Base-by-base conservation (phyloP, 2,329 filamentous ascomycete genomes). In the Triangularia verruculosa region DNA sequence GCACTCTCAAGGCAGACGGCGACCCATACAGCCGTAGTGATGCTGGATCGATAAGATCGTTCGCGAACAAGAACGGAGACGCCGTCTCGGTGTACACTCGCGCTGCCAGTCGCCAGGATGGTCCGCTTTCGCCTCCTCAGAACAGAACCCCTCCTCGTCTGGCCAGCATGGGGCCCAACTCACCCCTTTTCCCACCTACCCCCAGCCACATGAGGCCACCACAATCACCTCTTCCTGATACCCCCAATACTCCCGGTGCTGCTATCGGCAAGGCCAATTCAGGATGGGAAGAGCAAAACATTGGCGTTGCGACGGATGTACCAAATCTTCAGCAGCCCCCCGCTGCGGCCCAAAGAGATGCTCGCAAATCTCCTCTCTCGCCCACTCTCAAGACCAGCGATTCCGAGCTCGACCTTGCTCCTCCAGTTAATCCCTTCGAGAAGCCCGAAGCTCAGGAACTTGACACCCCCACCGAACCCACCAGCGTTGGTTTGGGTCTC, bases 21-120 rank as follows among this genome's bases (percentile, higher is more conserved):
- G 94, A 97, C 75, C 94, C 93, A 34, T 98, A 97, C 77, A 87
- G 92, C 58, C 82, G 83, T 1, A 85, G 82, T 69, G 86, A 89
- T 63, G 78, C 77, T 59, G 81, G 76, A 15, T 89, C 86, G 11
- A 73, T 87, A 66, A 80, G 82, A 58, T 87, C 86, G 6, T 78
- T 81, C 69, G 77, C 68, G 5, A 74, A 73, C 72, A 72, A 72
- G 28, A 73, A 75, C 64, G 57, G 57, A 28, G 78, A 81, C 39
- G 71, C 74, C n/a, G 78, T 80, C 2, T 82, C 83, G 0, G 70
- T 79, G 51, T 81, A 81, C 71, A 81, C 80, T 17, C 75, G 75
- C 59, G 78, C 77, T 2, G 78, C 71, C 69, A 76, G 67, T 57
- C 66, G 66, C 20, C 62, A 72, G 66, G 79, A 76, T 28, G 39